Conservation (phyloP, 2,329 filamentous ascomycete genomes). For the Penicillium hordei region DNA sequence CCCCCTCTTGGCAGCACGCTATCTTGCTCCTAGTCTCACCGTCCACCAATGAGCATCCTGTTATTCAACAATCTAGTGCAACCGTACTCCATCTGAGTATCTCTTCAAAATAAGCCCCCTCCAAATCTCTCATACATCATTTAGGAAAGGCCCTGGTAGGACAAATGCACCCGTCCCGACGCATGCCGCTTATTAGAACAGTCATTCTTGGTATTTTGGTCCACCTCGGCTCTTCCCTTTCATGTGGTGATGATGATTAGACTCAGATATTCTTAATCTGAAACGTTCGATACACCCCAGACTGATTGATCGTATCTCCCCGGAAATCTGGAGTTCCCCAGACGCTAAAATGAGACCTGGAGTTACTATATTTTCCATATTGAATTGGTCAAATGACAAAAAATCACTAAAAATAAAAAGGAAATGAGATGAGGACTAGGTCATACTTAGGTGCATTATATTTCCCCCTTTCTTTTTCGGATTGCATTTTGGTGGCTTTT, state of each 20-base stretch:
- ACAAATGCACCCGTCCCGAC: not conserved
- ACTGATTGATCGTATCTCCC: not conserved
- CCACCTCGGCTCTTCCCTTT: slow-evolving; percentile 5
- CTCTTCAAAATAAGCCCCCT: not conserved
- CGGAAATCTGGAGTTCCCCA: slow-evolving; percentile 3
- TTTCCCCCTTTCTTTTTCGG: not conserved
- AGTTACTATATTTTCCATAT: not conserved
- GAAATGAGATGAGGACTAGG: not conserved
- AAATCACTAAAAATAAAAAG: not conserved
- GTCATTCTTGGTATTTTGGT: not conserved
- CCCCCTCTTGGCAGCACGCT: slow-evolving; percentile 2
- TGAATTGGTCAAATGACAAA: not conserved
- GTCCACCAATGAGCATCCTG: not conserved
- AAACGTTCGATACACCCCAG: not conserved
- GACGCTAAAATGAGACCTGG: not conserved
- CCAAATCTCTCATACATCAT: not conserved
- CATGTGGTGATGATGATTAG: slow-evolving; percentile 1
- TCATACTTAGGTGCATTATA: not conserved
- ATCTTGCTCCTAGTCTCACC: slow-evolving; percentile 1
- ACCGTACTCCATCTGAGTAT: not conserved
- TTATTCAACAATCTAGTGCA: not conserved
- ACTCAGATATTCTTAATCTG: not conserved
- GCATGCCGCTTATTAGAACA: not conserved
- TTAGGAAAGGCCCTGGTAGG: not conserved
- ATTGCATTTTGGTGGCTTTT: not conserved